Conservation (phyloP, 1,139 yeast genomes). For the Sugiyamaella pinicola region DNA sequence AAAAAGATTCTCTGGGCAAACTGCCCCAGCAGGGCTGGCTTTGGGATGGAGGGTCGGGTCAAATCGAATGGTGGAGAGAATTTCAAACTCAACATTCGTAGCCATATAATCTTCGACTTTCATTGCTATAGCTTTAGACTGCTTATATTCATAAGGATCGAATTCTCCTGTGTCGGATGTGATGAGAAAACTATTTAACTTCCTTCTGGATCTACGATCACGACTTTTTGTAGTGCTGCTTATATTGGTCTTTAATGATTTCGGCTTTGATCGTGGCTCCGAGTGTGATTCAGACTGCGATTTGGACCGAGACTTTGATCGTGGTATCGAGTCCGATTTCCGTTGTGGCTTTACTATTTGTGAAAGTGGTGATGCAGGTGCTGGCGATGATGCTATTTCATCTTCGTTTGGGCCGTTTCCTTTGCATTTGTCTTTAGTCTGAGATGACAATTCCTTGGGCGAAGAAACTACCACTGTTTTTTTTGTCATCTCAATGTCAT, state of each 20-base stretch:
- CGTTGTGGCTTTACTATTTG: no score
- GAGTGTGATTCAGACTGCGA: no score
- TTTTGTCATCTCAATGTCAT: no score
- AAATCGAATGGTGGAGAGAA: slow-evolving; percentile 70
- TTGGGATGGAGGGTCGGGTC: slow-evolving; percentile 57
- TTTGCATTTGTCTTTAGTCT: no score
- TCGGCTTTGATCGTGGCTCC: background rate
- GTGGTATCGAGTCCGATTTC: no score
- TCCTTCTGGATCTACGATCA: background rate
- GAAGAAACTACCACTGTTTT: no score
- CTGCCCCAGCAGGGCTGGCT: background rate
- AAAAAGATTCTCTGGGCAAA: slow-evolving; percentile 44
- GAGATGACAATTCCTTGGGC: no score
- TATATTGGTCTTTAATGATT: background rate
- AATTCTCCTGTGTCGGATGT: slow-evolving; percentile 1
- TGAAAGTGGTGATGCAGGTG: no score
- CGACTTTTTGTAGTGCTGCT: background rate
- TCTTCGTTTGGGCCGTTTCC: no score
- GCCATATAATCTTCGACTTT: slow-evolving; percentile 17
- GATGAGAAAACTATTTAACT: background rate
- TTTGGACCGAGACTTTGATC: no score
- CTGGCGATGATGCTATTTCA: no score
- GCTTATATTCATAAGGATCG: slow-evolving; percentile 19
- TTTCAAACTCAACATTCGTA: slow-evolving; percentile 46
- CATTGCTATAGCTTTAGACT: slow-evolving; percentile 4